Base-by-base conservation (phyloP, 2,329 filamentous ascomycete genomes). In the Pyricularia grisea region DNA sequence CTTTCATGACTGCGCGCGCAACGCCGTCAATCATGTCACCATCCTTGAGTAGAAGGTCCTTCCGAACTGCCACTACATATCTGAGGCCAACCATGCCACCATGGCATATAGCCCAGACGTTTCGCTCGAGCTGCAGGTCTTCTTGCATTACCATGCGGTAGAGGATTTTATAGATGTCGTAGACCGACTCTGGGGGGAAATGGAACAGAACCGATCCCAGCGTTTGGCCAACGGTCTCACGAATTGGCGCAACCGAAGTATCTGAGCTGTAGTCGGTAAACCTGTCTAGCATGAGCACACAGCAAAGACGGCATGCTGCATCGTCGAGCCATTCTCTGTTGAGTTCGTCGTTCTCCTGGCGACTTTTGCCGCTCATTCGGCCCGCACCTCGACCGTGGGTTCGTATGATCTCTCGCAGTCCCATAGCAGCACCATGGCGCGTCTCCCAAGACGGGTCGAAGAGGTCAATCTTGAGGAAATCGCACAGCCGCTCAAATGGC, bases 251-350 rank as follows among this genome's bases (percentile, higher is more conserved):
- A 60, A 99, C 93, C 0, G 96, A 97, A 68, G 93, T 99, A 78
- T 99, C 95, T 5, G 94, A 97, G 70, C 96, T 95, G 80, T 97
- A 99, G 76, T 99, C 95, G 69, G 94, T 96, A 76, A 99, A 99
- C 68, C 94, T 90, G 80, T 99, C 95, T 20, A 99, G 88, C 89
- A 99, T 97, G 74, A 99, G 90, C 68, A 99, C 94, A 77, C 92
- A 97, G 78, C 94, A 94, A 66, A 99, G 86, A 30, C 95, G 91
- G 75, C 94, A 97, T n/a, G 94, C 93, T 67, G 99, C 84, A 75
- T 99, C 94, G 75, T 98, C 92, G 25, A 99, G 86, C 93, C 93
- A 99, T 76, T 84, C 86, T 71, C 90, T 87, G 74, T 98, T 99
- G 64, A 92, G 83, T 1, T 79, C 76, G 74, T 97, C 88, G 75